These are phyloP conservation scores for Colletotrichum higginsianum DNA, from an alignment of 2,329 filamentous ascomycete species.

Conservation along the genomic window DNA sequence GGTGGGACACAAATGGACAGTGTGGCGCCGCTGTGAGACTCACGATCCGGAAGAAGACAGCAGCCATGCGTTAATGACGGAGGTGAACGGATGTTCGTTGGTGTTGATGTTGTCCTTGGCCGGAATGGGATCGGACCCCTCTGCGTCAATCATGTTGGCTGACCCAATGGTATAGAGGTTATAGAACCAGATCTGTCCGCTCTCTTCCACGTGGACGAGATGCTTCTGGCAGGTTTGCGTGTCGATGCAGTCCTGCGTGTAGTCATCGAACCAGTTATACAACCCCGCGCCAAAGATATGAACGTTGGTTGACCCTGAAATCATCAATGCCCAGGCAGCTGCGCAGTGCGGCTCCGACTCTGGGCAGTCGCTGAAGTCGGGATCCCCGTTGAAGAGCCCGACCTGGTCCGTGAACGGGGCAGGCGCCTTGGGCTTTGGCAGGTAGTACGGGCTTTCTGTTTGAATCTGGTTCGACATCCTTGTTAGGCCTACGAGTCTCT, in stretches of 20 bases:
- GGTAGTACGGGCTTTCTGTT: constrained; percentile 51
- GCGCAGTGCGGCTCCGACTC: constrained; percentile 40
- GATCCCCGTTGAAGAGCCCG: constrained; percentile 36
- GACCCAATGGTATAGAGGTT: constrained; percentile 43
- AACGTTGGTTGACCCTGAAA: constrained; percentile 44
- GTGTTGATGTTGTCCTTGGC: constrained; percentile 39
- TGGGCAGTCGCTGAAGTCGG: constrained; percentile 37
- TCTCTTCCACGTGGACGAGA: constrained; percentile 43
- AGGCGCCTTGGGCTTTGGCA: constrained; percentile 45
- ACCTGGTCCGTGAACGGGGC: constrained; percentile 43
- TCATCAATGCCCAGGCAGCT: constrained; percentile 46
- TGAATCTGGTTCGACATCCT: constrained; percentile 56
- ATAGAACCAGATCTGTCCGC: constrained; percentile 46
- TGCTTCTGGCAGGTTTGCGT: constrained; percentile 46
- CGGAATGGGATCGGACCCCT: constrained; percentile 25
- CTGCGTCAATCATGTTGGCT: constrained; percentile 13
- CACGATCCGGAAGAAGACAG: constrained; percentile 29
- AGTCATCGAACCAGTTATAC: constrained; percentile 49
- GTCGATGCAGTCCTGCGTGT: constrained; percentile 47
- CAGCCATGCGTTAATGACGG: constrained; percentile 37
- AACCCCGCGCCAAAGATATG: constrained; percentile 48
- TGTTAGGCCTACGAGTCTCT: too few relatives aligned
- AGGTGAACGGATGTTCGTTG: constrained; percentile 36
- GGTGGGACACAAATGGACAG: constrained; percentile 11
- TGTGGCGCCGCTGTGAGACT: constrained; percentile 23